Percentiles rank a stretch among this genome's conserved stretches.
These are phyloP conservation scores for Heracleum sosnowskyi DNA, from an alignment of 129 eudicot genomes.

Conservation along the genomic window DNA sequence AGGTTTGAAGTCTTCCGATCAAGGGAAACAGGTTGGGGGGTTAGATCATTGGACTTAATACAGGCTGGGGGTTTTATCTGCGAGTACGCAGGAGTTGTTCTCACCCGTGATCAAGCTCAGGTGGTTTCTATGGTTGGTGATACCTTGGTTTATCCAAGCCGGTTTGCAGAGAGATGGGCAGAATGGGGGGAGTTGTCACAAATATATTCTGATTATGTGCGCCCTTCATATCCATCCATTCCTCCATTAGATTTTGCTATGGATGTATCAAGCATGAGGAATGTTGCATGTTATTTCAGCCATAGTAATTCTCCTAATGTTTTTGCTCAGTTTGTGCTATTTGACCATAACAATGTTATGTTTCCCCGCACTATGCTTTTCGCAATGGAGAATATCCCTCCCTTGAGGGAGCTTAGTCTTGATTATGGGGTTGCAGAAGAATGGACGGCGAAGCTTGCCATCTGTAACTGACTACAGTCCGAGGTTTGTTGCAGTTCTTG, in stretches of 20 bases:
- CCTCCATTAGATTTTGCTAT: slow-evolving; percentile 70
- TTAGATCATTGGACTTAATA: slow-evolving; percentile 67
- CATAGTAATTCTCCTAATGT: slow-evolving; percentile 77
- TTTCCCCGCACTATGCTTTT: slow-evolving; percentile 80
- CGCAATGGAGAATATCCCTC: slow-evolving; percentile 85
- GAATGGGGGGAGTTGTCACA: slow-evolving; percentile 85
- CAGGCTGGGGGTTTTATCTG: slow-evolving; percentile 75
- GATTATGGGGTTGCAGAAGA: slow-evolving; percentile 84
- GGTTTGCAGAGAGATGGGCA: slow-evolving; percentile 67
- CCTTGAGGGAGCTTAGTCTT: slow-evolving; percentile 75
- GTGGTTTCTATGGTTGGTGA: slow-evolving; percentile 63
- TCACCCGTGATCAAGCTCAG: slow-evolving; percentile 60
- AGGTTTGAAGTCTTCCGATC: slow-evolving; percentile 71
- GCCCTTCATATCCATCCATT: slow-evolving; percentile 37
- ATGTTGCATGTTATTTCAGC: slow-evolving; percentile 80
- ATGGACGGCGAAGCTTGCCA: slow-evolving; percentile 45
- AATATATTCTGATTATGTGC: slow-evolving; percentile 41
- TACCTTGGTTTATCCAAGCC: slow-evolving; percentile 57
- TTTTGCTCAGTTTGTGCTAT: slow-evolving; percentile 62
- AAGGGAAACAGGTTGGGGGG: slow-evolving; percentile 78
- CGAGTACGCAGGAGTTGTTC: slow-evolving; percentile 72
- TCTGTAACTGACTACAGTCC: slow-evolving; percentile 46
- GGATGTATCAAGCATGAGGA: slow-evolving; percentile 79
- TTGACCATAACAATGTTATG: slow-evolving; percentile 56
- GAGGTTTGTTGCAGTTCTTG: slow-evolving; percentile 13